Percentiles rank a stretch among this genome's conserved stretches.
Conservation (phyloP, 2,329 filamentous ascomycete species). For the Tolypocladium ovalisporum region DNA sequence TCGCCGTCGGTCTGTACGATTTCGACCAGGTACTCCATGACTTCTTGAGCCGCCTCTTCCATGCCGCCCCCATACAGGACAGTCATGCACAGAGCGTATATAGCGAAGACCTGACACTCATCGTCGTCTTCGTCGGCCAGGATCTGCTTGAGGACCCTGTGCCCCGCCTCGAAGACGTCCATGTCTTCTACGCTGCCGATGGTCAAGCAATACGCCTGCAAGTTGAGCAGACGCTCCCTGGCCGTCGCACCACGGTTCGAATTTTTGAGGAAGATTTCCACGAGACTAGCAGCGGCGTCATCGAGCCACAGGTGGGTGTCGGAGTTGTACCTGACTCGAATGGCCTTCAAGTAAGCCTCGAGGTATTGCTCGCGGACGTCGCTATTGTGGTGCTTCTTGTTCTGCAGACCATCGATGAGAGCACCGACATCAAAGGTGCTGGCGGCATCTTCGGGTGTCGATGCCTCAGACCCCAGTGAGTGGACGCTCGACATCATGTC, state of each 20-base stretch:
- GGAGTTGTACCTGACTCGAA: slow-evolving; percentile 35
- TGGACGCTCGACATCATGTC: slow-evolving; percentile 32
- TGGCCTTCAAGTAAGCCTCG: slow-evolving; percentile 28
- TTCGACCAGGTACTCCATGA: slow-evolving; percentile 66
- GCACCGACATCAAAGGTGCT: slow-evolving; percentile 49
- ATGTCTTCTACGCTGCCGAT: slow-evolving; percentile 55
- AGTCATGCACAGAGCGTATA: slow-evolving; percentile 63
- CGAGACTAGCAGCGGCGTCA: slow-evolving; percentile 44
- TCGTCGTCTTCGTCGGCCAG: slow-evolving; percentile 47
- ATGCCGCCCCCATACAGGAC: slow-evolving; percentile 67
- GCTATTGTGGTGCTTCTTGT: slow-evolving; percentile 66
- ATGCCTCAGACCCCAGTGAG: slow-evolving; percentile 32
- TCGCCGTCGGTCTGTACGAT: slow-evolving; percentile 73
- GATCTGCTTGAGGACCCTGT: slow-evolving; percentile 22
- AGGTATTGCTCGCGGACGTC: slow-evolving; percentile 50
- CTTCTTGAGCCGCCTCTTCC: slow-evolving; percentile 54
- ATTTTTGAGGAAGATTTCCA: slow-evolving; percentile 58
- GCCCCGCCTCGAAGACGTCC: slow-evolving; percentile 18
- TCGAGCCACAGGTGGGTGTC: slow-evolving; percentile 34
- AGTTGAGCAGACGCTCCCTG: slow-evolving; percentile 57
- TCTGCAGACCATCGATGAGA: slow-evolving; percentile 59
- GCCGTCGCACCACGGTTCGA: slow-evolving; percentile 58
- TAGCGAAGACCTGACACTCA: slow-evolving; percentile 54
- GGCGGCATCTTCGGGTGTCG: slow-evolving; percentile 54
- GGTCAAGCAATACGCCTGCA: slow-evolving; percentile 63